Evolutionary conservation across 2,329 filamentous ascomycete species (phyloP).

Genomic region (Aspergillus fumigatus): DNA sequence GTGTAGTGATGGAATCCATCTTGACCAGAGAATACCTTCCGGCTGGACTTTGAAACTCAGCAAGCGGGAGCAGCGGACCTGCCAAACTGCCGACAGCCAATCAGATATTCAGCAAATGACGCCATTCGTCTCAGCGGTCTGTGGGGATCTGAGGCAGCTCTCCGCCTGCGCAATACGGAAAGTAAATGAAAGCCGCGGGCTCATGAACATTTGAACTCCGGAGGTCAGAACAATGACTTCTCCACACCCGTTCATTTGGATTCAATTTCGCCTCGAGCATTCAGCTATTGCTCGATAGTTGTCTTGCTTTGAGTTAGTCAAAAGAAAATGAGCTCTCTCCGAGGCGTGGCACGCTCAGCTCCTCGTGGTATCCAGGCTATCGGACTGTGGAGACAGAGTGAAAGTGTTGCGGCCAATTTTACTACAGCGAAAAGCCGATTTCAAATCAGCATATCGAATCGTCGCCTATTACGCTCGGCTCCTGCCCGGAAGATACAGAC

Average conservation of each 20-base stretch:
- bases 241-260: background rate
- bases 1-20: background rate
- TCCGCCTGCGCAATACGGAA: background rate
- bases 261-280: background rate
- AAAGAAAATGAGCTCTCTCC: conserved; percentile 15
- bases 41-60: too few relatives aligned
- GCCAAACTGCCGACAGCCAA: conserved; percentile 2
- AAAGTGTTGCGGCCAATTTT: conserved; percentile 1
- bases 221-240: background rate
- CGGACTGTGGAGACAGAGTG: conserved; percentile 7
- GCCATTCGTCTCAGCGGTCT: conserved; percentile 4
- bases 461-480: conserved; percentile 17
- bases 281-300: background rate
- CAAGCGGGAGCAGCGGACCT: background rate
- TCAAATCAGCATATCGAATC: background rate
- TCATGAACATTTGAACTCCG: background rate
- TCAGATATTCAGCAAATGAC: conserved; percentile 6
- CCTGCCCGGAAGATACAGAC: conserved; percentile 16
- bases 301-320: background rate
- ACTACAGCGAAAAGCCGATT: conserved; percentile 6
- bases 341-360: conserved; percentile 12
- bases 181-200: background rate
- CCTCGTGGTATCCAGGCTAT: conserved; percentile 9
- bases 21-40: background rate
- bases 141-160: background rate